Conservation (phyloP, 2,329 filamentous ascomycete genomes). For the Xylariomycetidae sp. region DNA sequence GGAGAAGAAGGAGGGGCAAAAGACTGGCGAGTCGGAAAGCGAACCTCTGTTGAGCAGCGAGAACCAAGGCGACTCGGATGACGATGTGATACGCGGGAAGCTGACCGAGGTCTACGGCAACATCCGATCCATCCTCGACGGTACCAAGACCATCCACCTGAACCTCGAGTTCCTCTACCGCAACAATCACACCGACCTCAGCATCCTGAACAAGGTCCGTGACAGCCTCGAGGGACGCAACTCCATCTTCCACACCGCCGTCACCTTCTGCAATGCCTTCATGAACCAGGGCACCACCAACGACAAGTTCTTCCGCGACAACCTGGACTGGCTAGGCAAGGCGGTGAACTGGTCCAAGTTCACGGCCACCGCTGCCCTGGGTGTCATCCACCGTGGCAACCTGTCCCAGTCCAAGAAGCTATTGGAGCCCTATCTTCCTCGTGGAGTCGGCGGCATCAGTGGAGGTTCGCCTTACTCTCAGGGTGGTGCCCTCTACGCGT, state of each 20-base stretch:
- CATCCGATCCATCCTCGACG: conserved; percentile 67
- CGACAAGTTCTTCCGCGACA: conserved; percentile 97
- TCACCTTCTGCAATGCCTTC: conserved; percentile 96
- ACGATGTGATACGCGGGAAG: too few relatives aligned
- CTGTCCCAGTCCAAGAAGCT: conserved; percentile 88
- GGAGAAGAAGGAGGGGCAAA: conserved; percentile 42
- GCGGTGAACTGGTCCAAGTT: conserved; percentile 99
- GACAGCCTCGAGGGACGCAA: conserved; percentile 94
- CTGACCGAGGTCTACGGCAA: conserved; percentile 54
- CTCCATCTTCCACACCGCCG: conserved; percentile 96
- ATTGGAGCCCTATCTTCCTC: conserved; percentile 88
- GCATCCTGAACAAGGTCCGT: conserved; percentile 90
- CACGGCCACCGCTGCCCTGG: conserved; percentile 89
- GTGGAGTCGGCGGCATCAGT: conserved; percentile 58
- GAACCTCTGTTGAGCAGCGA: conserved; percentile 44
- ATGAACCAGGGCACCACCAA: conserved; percentile 99
- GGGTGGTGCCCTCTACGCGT: conserved; percentile 90
- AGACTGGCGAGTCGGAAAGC: conserved; percentile 39
- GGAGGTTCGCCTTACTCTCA: conserved; percentile 91
- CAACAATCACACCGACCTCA: conserved; percentile 87
- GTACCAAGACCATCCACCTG: conserved; percentile 87
- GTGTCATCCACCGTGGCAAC: conserved; percentile 95
- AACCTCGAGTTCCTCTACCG: conserved; percentile 96
- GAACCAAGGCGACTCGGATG: conserved; percentile 37
- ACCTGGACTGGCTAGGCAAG: conserved; percentile 95